Percentiles rank a stretch among this genome's conserved stretches.
Evolutionary conservation across 208 protist genomes (phyloP).

Genomic region (Wallacemonas rigidus): DNA sequence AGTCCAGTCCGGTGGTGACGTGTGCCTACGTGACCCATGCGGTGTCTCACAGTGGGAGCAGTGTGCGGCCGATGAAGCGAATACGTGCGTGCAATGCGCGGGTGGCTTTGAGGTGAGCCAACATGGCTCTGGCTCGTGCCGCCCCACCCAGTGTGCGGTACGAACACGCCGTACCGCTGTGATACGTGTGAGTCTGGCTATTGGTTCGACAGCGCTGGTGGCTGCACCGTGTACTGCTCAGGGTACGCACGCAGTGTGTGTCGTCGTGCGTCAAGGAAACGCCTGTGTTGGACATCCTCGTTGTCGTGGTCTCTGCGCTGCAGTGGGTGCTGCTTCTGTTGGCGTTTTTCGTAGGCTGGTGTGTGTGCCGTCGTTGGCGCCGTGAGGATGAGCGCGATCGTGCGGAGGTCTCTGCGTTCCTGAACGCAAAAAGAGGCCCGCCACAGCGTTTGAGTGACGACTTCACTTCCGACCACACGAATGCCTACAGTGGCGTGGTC

Average conservation of each 20-base stretch:
- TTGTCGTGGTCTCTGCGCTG: not conserved
- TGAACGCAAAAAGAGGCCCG: not conserved
- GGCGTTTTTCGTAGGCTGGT: slow-evolving; percentile 3
- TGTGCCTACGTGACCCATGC: not conserved
- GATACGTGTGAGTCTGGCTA: slow-evolving; percentile 8
- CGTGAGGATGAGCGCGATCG: not conserved
- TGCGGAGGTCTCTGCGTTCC: not conserved
- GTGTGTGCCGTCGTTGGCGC: slow-evolving; percentile 15
- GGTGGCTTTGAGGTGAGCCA: not conserved
- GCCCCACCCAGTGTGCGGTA: not conserved
- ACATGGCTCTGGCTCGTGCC: slow-evolving; percentile 8
- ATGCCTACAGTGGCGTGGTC: not conserved
- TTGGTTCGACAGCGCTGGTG: slow-evolving; percentile 4
- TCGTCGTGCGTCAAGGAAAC: not conserved
- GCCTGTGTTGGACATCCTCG: not conserved
- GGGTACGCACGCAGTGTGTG: not conserved
- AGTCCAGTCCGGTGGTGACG: not conserved
- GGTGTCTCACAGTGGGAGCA: not conserved
- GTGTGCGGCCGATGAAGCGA: not conserved
- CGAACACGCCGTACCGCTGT: not conserved
- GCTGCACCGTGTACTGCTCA: slow-evolving; percentile 5
- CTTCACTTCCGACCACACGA: not conserved
- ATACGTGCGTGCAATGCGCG: slow-evolving; percentile 9
- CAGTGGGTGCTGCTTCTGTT: slow-evolving; percentile 14
- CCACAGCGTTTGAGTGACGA: not conserved